Percentiles rank a stretch among this genome's conserved stretches.
phyloP scores from a whole-genome alignment of 345 rosid species.

The Gossypium raimondii region DNA sequence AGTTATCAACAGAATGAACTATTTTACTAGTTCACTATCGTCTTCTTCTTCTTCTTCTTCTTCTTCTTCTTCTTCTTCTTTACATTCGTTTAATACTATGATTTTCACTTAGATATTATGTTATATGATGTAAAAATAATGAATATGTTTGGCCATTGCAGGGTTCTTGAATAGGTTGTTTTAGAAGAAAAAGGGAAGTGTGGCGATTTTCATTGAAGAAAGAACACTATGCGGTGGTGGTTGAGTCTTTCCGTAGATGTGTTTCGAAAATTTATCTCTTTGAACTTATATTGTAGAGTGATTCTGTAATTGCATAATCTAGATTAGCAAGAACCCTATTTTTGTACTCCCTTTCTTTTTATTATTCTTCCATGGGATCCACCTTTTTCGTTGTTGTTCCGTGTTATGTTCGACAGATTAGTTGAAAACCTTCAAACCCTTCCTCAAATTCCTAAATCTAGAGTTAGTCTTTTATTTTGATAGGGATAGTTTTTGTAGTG shows the following conservation, averaged over 20 bases:
- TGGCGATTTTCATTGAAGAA: slow-evolving; percentile 26
- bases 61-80: too few relatives aligned
- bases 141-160: slow-evolving; percentile 21
- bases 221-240: slow-evolving; percentile 72
- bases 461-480: slow-evolving; percentile 6
- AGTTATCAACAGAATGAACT: not conserved
- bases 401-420: slow-evolving; percentile 56
- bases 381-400: slow-evolving; percentile 44
- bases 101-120: not conserved
- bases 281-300: slow-evolving; percentile 65
- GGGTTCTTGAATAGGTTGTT: slow-evolving; percentile 21
- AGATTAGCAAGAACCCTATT: not conserved
- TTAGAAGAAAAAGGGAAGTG: slow-evolving; percentile 13
- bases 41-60: not conserved
- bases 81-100: not conserved
- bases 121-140: slow-evolving; percentile 1
- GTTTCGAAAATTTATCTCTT: slow-evolving; percentile 46
- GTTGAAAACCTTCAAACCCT: slow-evolving; percentile 31
- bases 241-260: slow-evolving; percentile 56
- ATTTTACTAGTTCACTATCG: not conserved
- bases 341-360: not conserved
- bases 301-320: slow-evolving; percentile 48
- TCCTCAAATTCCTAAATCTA: not conserved
- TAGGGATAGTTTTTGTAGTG: not conserved
- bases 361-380: slow-evolving; percentile 50